These are phyloP conservation scores for Mycocentrospora acerina DNA, from an alignment of 2,329 filamentous ascomycete genomes.

Conservation along the genomic window DNA sequence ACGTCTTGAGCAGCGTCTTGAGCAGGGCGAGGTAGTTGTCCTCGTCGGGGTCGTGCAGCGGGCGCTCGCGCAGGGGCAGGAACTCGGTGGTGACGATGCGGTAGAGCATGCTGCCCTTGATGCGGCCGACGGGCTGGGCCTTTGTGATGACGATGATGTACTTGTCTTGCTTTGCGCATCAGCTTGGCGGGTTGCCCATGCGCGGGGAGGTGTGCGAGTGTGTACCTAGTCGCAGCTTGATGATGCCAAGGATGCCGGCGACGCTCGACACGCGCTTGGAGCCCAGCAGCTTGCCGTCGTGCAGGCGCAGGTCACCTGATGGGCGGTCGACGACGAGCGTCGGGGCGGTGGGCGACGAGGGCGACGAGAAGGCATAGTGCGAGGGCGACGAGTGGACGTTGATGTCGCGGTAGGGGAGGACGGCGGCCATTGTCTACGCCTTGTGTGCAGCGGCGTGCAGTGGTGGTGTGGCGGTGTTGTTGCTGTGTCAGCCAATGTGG, in stretches of 20 bases:
- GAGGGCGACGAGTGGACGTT: constrained; percentile 91
- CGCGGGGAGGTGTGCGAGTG: no score
- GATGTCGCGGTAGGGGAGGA: constrained; percentile 87
- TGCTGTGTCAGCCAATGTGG: no score
- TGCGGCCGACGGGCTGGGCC: constrained; percentile 81
- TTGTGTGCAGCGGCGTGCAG: neutral
- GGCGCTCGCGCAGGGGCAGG: constrained; percentile 87
- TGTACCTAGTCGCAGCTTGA: constrained; percentile 86
- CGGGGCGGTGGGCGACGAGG: constrained; percentile 85
- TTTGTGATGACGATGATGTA: constrained; percentile 98
- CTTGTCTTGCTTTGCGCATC: constrained; percentile 65
- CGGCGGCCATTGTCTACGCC: constrained; percentile 48
- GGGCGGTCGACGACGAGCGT: constrained; percentile 88
- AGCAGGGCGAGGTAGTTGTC: constrained; percentile 85
- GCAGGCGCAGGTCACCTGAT: constrained; percentile 84
- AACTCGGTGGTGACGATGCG: constrained; percentile 90
- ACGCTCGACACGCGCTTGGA: constrained; percentile 90
- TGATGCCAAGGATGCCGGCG: constrained; percentile 89
- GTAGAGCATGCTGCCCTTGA: constrained; percentile 97
- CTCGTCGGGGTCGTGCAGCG: constrained; percentile 89
- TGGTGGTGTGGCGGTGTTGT: neutral
- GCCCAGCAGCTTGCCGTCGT: constrained; percentile 73
- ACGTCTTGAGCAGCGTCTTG: constrained; percentile 76
- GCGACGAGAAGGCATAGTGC: constrained; percentile 95
- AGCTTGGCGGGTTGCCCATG: no score